Base-by-base conservation (phyloP, 129 eudicot species). In the Centrapalus pauciflorus region DNA sequence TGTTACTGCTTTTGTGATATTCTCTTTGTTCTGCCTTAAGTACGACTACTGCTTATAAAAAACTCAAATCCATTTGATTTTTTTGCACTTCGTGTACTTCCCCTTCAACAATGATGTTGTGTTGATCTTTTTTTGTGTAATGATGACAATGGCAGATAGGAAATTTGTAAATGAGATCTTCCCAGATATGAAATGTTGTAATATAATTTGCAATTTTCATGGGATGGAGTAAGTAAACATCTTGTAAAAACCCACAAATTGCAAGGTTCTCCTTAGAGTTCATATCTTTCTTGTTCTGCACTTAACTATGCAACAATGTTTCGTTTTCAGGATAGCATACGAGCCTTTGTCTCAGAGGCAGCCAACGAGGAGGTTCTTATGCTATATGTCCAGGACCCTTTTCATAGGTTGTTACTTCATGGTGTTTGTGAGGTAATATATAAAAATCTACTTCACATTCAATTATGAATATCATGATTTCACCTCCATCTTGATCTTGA, bases 381-480 rank as follows among this genome's bases (percentile, higher is more conserved):
- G 65, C 84, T 93, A 4, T 77, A 72, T 46, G 95, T 93, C 33
- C 89, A 76, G 69, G 96, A 93, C 78, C 89, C 96, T 54, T 93
- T 93, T 33, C 92, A 88, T 55, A 84, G 96, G 78, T 70, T 93
- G 77, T 55, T 93, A 69, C 92, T 88, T n/a, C 98, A 93, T 75
- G 98, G 98, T 79, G 92, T 93, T 75, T 93, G 92, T 55, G 98
- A 93, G 98, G 98, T 93, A 85, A 56, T n/a, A 32, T 41, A 3
- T 21, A 30, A 12, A n/a, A n/a, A 28, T 14, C 12, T 62, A 24
- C 40, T 45, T 27, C 11, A 21, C 2, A 30, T 59, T 65, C 13
- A 1, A 12, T 66, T 21, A 21, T 27, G n/a, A 30, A 35, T 24
- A 30, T n/a, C n/a, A n/a, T 55, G 67, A 27, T 41, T 65, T 46